These are phyloP conservation scores for Phanerochaete carnosa DNA, from an alignment of 768 basidiomycete species.

Conservation along the genomic window DNA sequence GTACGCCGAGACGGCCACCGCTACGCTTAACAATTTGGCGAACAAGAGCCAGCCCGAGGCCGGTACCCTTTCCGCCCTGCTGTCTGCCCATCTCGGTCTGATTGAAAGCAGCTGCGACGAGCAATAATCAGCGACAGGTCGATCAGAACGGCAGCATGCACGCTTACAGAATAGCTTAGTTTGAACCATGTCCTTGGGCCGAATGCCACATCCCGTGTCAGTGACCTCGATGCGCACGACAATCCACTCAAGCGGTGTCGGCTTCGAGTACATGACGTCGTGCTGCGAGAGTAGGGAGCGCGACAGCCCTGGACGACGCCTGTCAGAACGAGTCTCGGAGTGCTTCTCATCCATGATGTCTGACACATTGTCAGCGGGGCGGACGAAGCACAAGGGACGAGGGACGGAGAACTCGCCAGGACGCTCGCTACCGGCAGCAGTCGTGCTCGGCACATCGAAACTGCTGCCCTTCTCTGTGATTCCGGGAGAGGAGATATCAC, in stretches of 20 bases:
- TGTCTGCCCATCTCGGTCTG: slow-evolving; percentile 75
- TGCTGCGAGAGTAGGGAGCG: slow-evolving; percentile 41
- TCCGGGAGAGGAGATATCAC: not conserved
- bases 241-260: slow-evolving; percentile 51
- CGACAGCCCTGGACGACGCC: not conserved
- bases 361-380: not conserved
- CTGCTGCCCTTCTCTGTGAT: not conserved
- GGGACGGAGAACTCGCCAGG: not conserved
- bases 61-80: slow-evolving; percentile 58
- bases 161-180: slow-evolving; percentile 63
- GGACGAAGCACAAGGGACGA: no score
- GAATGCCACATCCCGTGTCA: slow-evolving; percentile 70
- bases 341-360: not conserved
- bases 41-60: slow-evolving; percentile 49
- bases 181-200: slow-evolving; percentile 63
- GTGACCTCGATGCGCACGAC: slow-evolving; percentile 84
- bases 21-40: slow-evolving; percentile 51
- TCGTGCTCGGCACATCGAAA: not conserved
- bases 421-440: not conserved
- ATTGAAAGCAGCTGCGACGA: slow-evolving; percentile 61
- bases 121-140: not conserved
- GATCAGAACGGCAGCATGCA: not conserved
- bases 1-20: slow-evolving; percentile 42
- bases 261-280: slow-evolving; percentile 41
- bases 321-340: slow-evolving; percentile 20